phyloP scores from a whole-genome alignment of 169 alveolate species.

The Babesia bovis region DNA sequence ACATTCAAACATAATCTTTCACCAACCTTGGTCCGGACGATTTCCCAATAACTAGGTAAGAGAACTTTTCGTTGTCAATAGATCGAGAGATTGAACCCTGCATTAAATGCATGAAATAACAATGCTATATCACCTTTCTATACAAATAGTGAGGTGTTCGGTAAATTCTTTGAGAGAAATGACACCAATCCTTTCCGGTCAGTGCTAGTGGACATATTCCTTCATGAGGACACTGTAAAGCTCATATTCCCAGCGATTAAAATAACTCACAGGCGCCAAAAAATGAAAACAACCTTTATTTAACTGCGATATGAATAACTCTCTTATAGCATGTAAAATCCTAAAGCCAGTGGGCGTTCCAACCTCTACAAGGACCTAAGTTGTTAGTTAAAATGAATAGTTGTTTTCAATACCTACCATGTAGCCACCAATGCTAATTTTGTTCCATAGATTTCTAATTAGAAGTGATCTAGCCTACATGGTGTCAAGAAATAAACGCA shows the following conservation, averaged over 20 bases:
- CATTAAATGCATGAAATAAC: too few species aligned
- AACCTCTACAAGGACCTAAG: conserved; percentile 77
- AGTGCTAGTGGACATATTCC: conserved; percentile 86
- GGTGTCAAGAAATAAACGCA: not conserved
- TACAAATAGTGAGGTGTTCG: conserved; percentile 83
- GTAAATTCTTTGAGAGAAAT: conserved; percentile 82
- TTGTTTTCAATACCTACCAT: conserved; percentile 27
- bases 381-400: not conserved
- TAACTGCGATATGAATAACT: conserved; percentile 81
- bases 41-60: conserved; percentile 78
- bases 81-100: conserved; percentile 73
- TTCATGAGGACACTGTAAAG: conserved; percentile 85
- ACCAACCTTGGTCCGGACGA: conserved; percentile 72
- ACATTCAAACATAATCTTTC: not conserved
- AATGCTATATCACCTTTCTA: conserved; percentile 67
- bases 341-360: conserved; percentile 92
- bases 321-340: conserved; percentile 82
- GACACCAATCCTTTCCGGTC: conserved; percentile 90
- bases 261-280: conserved; percentile 74
- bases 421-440: conserved; percentile 59
- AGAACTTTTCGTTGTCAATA: conserved; percentile 82
- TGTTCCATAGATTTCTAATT: conserved; percentile 74
- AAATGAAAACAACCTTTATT: conserved; percentile 74
- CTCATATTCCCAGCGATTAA: not conserved
- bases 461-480: conserved; percentile 61